Evolutionary conservation across 176 grass and related monocot genomes (phyloP), one percentile per base, ranked within the genome.

Genomic region (Oryza glumipatula): DNA sequence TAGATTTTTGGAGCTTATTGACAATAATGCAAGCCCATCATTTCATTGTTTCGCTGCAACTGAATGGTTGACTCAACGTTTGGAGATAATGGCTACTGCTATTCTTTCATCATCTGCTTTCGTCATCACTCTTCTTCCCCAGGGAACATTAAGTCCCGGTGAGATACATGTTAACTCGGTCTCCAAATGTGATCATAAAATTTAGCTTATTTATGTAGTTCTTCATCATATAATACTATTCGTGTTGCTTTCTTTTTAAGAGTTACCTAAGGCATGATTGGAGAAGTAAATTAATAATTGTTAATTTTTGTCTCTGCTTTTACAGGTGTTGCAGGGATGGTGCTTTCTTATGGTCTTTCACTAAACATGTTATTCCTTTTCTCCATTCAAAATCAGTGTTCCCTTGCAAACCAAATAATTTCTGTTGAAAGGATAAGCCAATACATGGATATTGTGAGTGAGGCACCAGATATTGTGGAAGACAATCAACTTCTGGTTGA

Each of bases 381-480:
- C 68, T 94, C 89, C 43, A 89, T 94, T 26, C 89, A 94, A 85
- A 78, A 87, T 16, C 89, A 94, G 52, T 94, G 92, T 47, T 91
- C 82, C 43, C 80, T 94, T 52, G 80, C 92, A 51, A 94, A 94
- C 71, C 70, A 87, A 45, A 89, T 94, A 14, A 85, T 91, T 74
- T 88, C 89, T 13, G 84, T 94, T 33, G 89, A 94, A 81, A 91
- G 92, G 58, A 66, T 94, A 48, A 89, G 86, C 71, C 89, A 91
- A 30, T 91, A 87, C 49, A 94, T 91, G 63, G 41, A 85, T 69
- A 74, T 91, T 70, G 46, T 51, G 70, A 89, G 89, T 32, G 92
- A 91, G 77, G 89, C 80, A 28, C 80, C 80, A 24, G 73, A 91
- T 49, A 76, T 91, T 36, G 30, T 89, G 11, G 73, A 91, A 86